Evolutionary conservation across 2,329 filamentous ascomycete genomes (phyloP), one percentile per base, ranked within the genome.

Genomic region (Didymella pomorum): DNA sequence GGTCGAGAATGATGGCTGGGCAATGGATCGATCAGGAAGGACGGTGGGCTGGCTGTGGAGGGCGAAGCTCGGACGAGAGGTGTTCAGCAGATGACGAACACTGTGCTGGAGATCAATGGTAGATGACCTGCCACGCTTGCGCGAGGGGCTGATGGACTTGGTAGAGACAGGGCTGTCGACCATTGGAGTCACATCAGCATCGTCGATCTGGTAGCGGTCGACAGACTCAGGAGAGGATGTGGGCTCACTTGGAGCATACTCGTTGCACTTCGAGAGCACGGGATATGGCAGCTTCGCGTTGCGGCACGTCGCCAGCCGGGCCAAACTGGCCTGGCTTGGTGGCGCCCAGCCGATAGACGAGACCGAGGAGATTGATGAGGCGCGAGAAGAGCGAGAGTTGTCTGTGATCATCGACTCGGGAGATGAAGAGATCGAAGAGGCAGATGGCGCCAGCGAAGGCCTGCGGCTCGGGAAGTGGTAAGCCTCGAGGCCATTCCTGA

Each of bases 351-450:
- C 75, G 60, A 71, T 73, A 62, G 81, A 83, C 46, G 81, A 82
- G 65, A 82, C 76, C 46, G 82, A 84, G 51, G 81, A 83, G 63
- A 83, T 85, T 52, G 82, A 84, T 10, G 83, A 84, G 29, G 83
- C 80, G 62, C 82, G 81, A 37, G 82, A 84, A 56, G 84, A 84
- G 59, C 85, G 78, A 14, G 84, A 85, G 53, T 80, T 80, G 71
- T 88, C 86, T 26, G 85, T 87, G 33, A 87, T 75, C 82, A 87
- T 86, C 31, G 86, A 88, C 63, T 87, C 86, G n/a, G 86, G 86
- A 75, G 81, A 84, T 4, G 84, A 86, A 25, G 80, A 79, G 21
- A 83, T 82, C 26, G 73, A 83, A 56, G 81, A 80, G 62, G 81
- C 74, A 59, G 82, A 84, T 70, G 81, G 68, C 73, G 80, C 82